phyloP scores from a whole-genome alignment of 202 grass and related monocot genomes.

The Musa balbisiana region DNA sequence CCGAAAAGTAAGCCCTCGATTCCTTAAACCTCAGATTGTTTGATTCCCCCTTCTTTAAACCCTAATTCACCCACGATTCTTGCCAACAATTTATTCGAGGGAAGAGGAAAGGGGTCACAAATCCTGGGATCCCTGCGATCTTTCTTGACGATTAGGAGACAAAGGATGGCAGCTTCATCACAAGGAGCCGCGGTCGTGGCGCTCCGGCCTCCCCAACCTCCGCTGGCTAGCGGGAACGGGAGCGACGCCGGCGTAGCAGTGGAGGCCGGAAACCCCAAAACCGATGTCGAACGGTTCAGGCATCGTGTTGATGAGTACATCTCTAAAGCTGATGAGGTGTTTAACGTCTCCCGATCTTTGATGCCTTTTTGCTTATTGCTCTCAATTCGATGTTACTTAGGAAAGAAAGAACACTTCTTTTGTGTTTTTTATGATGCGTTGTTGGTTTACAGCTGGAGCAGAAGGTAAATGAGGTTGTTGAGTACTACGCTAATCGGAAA shows the following conservation, averaged over 20 bases:
- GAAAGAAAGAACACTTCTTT: neutral
- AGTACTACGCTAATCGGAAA: conserved; percentile 61
- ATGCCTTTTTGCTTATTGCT: neutral
- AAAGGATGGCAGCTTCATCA: neutral
- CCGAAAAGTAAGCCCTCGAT: too few species aligned
- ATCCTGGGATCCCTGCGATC: too few species aligned
- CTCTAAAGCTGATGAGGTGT: conserved; percentile 59
- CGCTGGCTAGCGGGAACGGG: neutral
- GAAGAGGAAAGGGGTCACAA: too few species aligned
- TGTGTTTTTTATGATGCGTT: neutral
- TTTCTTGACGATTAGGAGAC: neutral
- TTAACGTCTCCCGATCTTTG: neutral
- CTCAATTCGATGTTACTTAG: neutral
- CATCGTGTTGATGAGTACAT: conserved; percentile 43
- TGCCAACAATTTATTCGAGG: too few species aligned
- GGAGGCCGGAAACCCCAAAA: neutral
- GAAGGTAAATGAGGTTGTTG: conserved; percentile 60
- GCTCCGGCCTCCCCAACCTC: neutral
- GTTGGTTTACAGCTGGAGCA: conserved; percentile 59
- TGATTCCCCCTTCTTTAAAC: too few species aligned
- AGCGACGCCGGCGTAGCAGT: neutral
- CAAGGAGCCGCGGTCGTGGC: neutral
- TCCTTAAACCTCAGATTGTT: too few species aligned
- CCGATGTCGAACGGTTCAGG: conserved; percentile 36
- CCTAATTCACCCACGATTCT: too few species aligned